Evolutionary conservation across 2,329 filamentous ascomycete species (phyloP), one percentile per base, ranked within the genome.

Genomic region (Hawksworthiomyces lignivorus): DNA sequence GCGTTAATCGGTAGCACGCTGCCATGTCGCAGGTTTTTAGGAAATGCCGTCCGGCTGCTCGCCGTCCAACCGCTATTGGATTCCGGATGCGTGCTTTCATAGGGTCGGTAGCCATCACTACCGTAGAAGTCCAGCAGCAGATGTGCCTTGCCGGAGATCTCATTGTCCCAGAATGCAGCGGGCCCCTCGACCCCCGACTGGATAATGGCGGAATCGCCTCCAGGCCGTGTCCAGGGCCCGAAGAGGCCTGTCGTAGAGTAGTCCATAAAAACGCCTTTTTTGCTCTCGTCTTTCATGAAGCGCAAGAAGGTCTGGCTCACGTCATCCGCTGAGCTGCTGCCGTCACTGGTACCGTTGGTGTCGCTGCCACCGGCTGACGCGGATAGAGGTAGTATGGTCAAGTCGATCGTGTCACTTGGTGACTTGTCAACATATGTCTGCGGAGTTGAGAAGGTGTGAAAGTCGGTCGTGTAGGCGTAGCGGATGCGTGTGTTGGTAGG

Each of bases 201-300:
- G 37, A 74, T 71, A 8, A 62, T 61, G 0, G 67, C 65, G 4
- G 43, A 49, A 8, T 53, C 50, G 3, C 69, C 70, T 2, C 67
- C 70, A 0, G 68, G 65, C 1, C 70, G 59, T 1, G 65, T 69
- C 70, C 72, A 76, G 1, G 59, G 66, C 1, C 72, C 72, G 41
- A 74, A 71, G 0, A 77, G 54, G 0, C 73, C 73, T 0, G 50
- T 62, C 0, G 65, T 63, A 4, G 64, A 67, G 36, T 65, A 62
- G 48, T 76, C 71, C 24, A 65, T 62, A 45, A 71, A 77, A 18
- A 77, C 70, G 0, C 63, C 67, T 47, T 72, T 72, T 3, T 59
- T 63, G 1, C 64, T 62, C 52, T 77, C 72, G 54, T 76, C 70
- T 49, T 76, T 76, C 56, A 76, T 60, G 56, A 76, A 77, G 33